Percentiles rank a stretch among this genome's conserved stretches.
phyloP scores from a whole-genome alignment of 1,284 basidiomycete species.

The Coniophora puteana region DNA sequence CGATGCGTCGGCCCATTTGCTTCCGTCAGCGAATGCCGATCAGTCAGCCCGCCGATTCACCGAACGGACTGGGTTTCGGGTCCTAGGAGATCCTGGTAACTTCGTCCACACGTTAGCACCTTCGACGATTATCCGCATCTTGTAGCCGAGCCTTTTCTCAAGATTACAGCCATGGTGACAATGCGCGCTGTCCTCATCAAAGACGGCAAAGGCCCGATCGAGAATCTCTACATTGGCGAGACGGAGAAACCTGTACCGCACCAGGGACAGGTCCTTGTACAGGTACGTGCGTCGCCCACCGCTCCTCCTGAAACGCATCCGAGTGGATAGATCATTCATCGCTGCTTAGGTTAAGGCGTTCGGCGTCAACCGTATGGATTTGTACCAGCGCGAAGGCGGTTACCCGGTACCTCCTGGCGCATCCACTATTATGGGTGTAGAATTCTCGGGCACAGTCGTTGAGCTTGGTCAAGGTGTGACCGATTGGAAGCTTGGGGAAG shows the following conservation, averaged over 20 bases:
- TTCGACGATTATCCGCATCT: no score
- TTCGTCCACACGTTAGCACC: no score
- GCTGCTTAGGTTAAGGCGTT: slow-evolving; percentile 67
- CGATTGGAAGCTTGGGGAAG: slow-evolving; percentile 72
- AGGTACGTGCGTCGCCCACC: slow-evolving; percentile 47
- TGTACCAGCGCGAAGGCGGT: slow-evolving; percentile 70
- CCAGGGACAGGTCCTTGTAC: slow-evolving; percentile 70
- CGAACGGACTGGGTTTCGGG: no score
- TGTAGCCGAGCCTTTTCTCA: no score
- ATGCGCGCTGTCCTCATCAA: slow-evolving; percentile 89
- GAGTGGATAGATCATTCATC: background rate
- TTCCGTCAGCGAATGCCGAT: no score
- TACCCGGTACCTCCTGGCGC: slow-evolving; percentile 82
- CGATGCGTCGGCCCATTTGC: no score
- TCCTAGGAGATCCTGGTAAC: no score
- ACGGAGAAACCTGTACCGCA: slow-evolving; percentile 55
- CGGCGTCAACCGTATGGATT: slow-evolving; percentile 88
- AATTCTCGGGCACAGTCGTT: slow-evolving; percentile 79
- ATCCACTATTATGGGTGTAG: slow-evolving; percentile 83
- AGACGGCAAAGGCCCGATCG: slow-evolving; percentile 72
- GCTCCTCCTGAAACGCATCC: background rate
- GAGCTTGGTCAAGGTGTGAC: slow-evolving; percentile 53
- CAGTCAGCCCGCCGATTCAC: no score
- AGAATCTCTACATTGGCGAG: slow-evolving; percentile 80
- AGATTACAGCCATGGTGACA: no score